Conservation (phyloP, 1,284 basidiomycete genomes). For the Rhodotorula sp. region DNA sequence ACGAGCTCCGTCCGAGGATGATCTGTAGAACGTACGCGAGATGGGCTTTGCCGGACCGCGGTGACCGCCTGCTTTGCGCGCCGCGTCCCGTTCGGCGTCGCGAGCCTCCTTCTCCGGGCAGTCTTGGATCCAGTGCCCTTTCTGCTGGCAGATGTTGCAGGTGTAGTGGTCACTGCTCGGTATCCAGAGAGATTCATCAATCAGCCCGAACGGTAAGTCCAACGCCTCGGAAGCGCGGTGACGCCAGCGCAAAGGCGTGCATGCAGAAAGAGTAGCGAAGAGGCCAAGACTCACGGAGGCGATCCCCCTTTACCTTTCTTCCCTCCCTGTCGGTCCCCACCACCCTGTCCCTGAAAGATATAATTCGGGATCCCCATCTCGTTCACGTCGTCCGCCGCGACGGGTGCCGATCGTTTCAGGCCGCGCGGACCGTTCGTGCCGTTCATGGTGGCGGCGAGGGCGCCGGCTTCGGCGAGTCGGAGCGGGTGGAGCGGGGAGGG, state of each 20-base stretch:
- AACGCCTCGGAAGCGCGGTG: neutral
- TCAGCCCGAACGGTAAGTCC: neutral
- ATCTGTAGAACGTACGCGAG: slow-evolving; percentile 59
- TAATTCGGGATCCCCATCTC: slow-evolving; percentile 43
- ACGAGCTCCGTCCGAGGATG: neutral
- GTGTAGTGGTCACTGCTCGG: slow-evolving; percentile 37
- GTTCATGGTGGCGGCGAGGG: slow-evolving; percentile 5
- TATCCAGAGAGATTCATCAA: neutral
- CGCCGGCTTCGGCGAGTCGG: slow-evolving; percentile 13
- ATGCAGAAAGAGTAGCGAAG: neutral
- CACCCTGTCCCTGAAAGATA: slow-evolving; percentile 40
- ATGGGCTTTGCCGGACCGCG: slow-evolving; percentile 64
- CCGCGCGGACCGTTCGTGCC: slow-evolving; percentile 26
- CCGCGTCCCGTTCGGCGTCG: slow-evolving; percentile 25
- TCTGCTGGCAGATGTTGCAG: slow-evolving; percentile 39
- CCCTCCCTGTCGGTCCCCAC: slow-evolving; percentile 1
- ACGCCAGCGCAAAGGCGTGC: neutral
- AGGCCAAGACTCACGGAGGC: slow-evolving; percentile 35
- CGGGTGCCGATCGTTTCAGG: slow-evolving; percentile 35
- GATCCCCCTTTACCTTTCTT: slow-evolving; percentile 35
- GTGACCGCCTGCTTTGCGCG: slow-evolving; percentile 45
- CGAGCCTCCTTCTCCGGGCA: slow-evolving; percentile 60
- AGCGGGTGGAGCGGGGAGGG: slow-evolving; percentile 66
- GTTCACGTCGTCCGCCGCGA: slow-evolving; percentile 30
- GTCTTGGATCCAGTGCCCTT: slow-evolving; percentile 75